Evolutionary conservation across 129 eudicot genomes (phyloP).

Genomic region (Erigeron canadensis): DNA sequence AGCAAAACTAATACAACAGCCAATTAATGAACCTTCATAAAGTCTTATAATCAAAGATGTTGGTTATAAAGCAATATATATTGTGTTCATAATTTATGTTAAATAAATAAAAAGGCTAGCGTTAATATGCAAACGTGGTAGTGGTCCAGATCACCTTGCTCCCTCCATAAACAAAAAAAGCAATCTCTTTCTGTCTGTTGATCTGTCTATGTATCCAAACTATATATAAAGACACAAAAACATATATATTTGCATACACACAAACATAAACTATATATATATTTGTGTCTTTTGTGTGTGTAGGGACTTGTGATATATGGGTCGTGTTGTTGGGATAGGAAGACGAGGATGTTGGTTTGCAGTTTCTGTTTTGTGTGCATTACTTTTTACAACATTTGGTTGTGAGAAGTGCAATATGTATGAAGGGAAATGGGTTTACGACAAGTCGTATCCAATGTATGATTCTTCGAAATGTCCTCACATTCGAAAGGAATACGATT

Average conservation of each 20-base stretch:
- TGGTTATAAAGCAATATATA: slow-evolving; percentile 1
- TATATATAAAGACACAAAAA: not conserved
- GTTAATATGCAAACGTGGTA: slow-evolving; percentile 20
- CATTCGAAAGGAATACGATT: slow-evolving; percentile 57
- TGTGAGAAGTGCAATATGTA: slow-evolving; percentile 36
- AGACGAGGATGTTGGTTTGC: slow-evolving; percentile 25
- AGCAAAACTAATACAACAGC: too few species aligned
- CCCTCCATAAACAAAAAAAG: not conserved
- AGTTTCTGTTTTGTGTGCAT: slow-evolving; percentile 17
- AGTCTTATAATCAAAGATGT: not conserved
- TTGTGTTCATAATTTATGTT: not conserved
- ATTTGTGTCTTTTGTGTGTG: not conserved
- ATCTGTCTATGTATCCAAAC: too few species aligned
- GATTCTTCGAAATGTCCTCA: slow-evolving; percentile 50
- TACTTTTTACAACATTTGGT: slow-evolving; percentile 9
- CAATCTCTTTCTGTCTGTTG: not conserved
- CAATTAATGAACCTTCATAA: too few species aligned
- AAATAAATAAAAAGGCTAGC: not conserved
- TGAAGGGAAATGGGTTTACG: slow-evolving; percentile 56
- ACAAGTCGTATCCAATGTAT: slow-evolving; percentile 49
- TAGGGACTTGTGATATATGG: slow-evolving; percentile 15
- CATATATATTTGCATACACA: not conserved
- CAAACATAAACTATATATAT: not conserved
- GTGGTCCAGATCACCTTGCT: slow-evolving; percentile 25
- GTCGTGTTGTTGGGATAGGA: not conserved